phyloP scores from a whole-genome alignment of 768 basidiomycete genomes.

The Podaxis sp. region DNA sequence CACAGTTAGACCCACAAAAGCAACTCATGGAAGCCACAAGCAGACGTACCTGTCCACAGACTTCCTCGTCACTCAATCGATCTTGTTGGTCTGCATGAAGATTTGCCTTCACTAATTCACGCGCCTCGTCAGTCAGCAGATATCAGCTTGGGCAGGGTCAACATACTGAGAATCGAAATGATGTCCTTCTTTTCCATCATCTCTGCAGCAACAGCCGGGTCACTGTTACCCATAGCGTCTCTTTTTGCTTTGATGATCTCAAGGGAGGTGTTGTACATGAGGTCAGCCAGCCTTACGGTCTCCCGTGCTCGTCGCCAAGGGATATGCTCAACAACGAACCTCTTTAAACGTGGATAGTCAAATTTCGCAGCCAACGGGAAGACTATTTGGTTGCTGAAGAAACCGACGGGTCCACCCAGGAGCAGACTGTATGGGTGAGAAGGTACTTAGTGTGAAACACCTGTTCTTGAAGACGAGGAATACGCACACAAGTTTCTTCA shows the following conservation, averaged over 20 bases:
- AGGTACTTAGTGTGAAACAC: background rate
- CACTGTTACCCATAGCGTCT: background rate
- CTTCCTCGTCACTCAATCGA: background rate
- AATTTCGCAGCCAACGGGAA: background rate
- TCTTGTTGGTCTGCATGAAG: background rate
- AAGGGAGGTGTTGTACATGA: background rate
- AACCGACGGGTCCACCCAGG: background rate
- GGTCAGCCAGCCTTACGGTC: background rate
- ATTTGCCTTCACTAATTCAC: background rate
- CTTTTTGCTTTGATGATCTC: background rate
- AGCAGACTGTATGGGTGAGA: background rate
- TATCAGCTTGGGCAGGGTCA: background rate
- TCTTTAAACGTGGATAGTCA: background rate
- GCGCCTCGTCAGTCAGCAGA: background rate
- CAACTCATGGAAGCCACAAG: background rate
- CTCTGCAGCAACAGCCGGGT: background rate
- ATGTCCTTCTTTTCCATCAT: background rate
- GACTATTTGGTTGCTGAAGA: background rate
- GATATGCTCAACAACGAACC: background rate
- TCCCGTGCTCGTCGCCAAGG: background rate
- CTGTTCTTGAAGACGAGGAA: no score
- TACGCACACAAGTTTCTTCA: slow-evolving; percentile 29
- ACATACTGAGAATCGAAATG: background rate
- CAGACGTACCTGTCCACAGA: background rate
- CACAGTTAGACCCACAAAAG: background rate